Base-by-base conservation (phyloP, 768 basidiomycete species). In the Pisolithus albus region DNA sequence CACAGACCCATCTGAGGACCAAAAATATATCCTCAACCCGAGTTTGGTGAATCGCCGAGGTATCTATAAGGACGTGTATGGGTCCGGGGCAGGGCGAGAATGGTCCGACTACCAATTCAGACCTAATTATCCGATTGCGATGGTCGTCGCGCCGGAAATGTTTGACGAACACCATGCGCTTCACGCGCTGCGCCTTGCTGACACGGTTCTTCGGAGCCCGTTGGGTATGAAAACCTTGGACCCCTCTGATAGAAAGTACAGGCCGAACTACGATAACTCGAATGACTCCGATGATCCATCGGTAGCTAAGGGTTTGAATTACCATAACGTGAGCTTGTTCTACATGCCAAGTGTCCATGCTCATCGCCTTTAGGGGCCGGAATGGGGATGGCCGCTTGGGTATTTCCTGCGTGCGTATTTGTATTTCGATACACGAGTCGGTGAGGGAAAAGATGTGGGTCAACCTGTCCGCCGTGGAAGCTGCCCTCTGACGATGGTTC, bases 81-180 rank as follows among this genome's bases (percentile, higher is more conserved):
- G 94, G 38, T 93, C 96, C 10, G 90, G 90, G 0, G 63, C 75
- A 45, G 88, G 84, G 9, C 80, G 91, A 50, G 90, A 95, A 68
- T 97, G 92, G 92, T 90, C 92, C 5, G 94, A 99, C 70, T 99
- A 98, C 67, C 96, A 98, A 68, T 79, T 96, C 58, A 80, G 93
- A 54, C 81, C 83, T 61, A 96, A 97, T 70, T 95, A 92, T 75
- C 86, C 93, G 4, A 87, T 97, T 52, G 91, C 96, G 0, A 97
- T 98, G 94, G 80, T 86, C 2, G 93, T 98, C 42, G 96, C 96
- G 1, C 95, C 95, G 8, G 96, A 98, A 66, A 69, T 99, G 43
- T 99, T 98, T 68, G 80, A 92, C 49, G 79, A 80, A 8, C 66
- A 77, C 47, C 87, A 88, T 64, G 96, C 92, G 0, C 73, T 97